Evolutionary conservation across 345 rosid genomes (phyloP), one percentile per base, ranked within the genome.

Genomic region (Citrus cavaleriei): DNA sequence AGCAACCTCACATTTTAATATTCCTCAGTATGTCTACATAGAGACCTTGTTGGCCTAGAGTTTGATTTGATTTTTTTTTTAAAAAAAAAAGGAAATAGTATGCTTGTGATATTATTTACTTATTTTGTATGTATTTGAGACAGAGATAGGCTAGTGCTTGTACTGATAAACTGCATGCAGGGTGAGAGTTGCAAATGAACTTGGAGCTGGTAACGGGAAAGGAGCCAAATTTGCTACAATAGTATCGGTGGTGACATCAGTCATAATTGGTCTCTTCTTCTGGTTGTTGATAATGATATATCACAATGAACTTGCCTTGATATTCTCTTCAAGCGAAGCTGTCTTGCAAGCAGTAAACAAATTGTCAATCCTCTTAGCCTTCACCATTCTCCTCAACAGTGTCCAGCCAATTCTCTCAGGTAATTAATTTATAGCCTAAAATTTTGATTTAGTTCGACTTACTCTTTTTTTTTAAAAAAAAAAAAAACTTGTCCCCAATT

Each of bases 381-480:
- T 92, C 84, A 92, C 98, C 4, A 79, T 95, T 75, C 83, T 93
- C 75, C 94, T 95, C 88, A 93, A 93, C 68, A 95, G 98, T 73
- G 88, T 93, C n/a, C 97, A 93, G 67, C 98, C 97, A 12, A 76
- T 95, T 81, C 92, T 93, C 66, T 95, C 97, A 0, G 98, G 97
- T 93, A 86, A 18, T 1, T 4, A 32, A 54, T 46, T 46, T 46
- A 13, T 63, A 63, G 37, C 37, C 49, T 66, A 4, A 30, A 38
- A 1, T 21, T 35, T 32, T n/a, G 4, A 37, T 25, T 49, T 62
- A 54, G 51, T 49, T 62, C 62, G 35, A 27, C 4, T 16, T 34
- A 2, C 13, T 6, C n/a, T 7, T 6, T 5, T 6, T 35, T 30
- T 30, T 5, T 0, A 5, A 5, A 5, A 32, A 4, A 34, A 35